phyloP scores from a whole-genome alignment of 441 rosid genomes.

The Pelargonium myrrhifolium region DNA sequence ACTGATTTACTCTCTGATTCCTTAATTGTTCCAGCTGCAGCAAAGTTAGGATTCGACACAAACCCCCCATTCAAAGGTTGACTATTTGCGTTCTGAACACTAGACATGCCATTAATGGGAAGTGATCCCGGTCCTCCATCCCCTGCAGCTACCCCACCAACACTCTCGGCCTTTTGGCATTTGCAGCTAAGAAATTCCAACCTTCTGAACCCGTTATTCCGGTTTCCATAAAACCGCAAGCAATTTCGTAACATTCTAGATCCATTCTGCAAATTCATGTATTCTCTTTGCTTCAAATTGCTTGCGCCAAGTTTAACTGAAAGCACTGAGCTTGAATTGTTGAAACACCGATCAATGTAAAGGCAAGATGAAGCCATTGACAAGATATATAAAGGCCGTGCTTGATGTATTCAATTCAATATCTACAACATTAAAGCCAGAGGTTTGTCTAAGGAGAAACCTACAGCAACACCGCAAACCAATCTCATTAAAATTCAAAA shows the following conservation, averaged over 20 bases:
- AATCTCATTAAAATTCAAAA: no score
- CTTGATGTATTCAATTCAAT: no score
- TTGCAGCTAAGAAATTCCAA: slow-evolving; percentile 28
- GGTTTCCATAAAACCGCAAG: slow-evolving; percentile 10
- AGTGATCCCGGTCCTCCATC: slow-evolving; percentile 15
- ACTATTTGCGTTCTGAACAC: slow-evolving; percentile 14
- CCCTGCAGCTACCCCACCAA: slow-evolving; percentile 25
- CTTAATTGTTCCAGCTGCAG: slow-evolving; percentile 18
- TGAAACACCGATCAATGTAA: slow-evolving; percentile 19
- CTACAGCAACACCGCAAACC: no score
- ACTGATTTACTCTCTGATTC: slow-evolving; percentile 27
- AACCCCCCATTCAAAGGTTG: slow-evolving; percentile 28
- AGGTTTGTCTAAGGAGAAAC: no score
- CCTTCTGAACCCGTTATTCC: slow-evolving; percentile 17
- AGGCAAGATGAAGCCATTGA: slow-evolving; percentile 26
- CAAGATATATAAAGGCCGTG: not conserved
- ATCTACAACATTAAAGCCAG: no score
- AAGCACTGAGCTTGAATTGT: slow-evolving; percentile 23
- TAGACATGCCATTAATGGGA: slow-evolving; percentile 24
- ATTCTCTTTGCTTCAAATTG: slow-evolving; percentile 16
- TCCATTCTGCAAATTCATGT: slow-evolving; percentile 13
- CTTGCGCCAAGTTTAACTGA: slow-evolving; percentile 22
- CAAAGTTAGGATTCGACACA: slow-evolving; percentile 17
- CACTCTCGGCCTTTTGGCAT: slow-evolving; percentile 32
- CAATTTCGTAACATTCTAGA: slow-evolving; percentile 13